A percentile compares a stretch with the other conserved stretches of the same genome.
Evolutionary conservation across 148 eudicot species (phyloP).

Genomic region (Rhododendron griersonianum): DNA sequence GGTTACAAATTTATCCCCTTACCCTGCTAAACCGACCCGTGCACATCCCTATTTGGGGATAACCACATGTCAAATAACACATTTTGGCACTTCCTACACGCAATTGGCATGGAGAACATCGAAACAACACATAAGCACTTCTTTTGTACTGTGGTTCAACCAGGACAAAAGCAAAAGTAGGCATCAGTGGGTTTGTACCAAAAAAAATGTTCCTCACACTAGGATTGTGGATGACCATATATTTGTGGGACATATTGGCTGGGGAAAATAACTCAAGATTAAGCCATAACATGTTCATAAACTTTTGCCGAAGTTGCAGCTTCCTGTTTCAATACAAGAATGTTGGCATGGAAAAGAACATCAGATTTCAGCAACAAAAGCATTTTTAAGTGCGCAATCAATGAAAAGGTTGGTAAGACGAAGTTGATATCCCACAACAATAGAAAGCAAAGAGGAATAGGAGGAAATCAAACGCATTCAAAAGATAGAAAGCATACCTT

Average conservation of each 20-base stretch:
- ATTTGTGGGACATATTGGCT: neutral
- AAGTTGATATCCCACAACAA: neutral
- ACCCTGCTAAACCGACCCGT: neutral
- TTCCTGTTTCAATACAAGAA: neutral
- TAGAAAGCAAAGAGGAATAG: neutral
- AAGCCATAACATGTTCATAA: neutral
- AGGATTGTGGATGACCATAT: neutral
- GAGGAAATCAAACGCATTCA: neutral
- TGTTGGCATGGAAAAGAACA: neutral
- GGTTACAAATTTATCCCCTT: neutral
- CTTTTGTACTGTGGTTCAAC: neutral
- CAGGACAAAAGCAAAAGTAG: neutral
- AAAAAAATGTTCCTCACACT: neutral
- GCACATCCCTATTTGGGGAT: neutral
- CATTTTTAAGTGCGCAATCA: neutral
- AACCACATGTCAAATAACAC: neutral
- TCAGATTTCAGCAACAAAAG: neutral
- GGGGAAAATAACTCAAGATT: neutral
- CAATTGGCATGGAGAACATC: neutral
- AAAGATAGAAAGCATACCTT: slow-evolving; percentile 27
- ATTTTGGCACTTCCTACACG: neutral
- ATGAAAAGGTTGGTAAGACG: neutral
- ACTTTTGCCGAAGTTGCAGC: neutral
- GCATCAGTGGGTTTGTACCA: neutral
- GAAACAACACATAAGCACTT: neutral